phyloP scores from a whole-genome alignment of 176 grass and related monocot species.

The Carex scoparia region DNA sequence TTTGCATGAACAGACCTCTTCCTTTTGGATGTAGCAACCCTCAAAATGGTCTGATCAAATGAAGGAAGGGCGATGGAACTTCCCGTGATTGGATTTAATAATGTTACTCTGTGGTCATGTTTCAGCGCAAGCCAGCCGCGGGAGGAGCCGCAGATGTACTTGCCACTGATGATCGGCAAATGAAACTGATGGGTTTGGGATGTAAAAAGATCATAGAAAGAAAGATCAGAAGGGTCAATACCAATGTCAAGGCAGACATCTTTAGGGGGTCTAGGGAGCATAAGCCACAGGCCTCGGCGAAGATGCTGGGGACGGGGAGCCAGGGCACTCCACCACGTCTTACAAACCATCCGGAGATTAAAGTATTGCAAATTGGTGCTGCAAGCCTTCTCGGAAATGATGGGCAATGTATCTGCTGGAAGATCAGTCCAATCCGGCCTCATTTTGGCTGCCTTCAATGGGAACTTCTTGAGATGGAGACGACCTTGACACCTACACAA shows the following conservation, averaged over 20 bases:
- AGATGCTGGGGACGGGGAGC: background rate
- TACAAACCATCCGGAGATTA: background rate
- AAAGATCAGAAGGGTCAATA: background rate
- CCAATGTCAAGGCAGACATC: background rate
- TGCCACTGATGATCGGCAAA: background rate
- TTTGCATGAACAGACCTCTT: background rate
- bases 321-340: background rate
- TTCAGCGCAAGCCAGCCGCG: background rate
- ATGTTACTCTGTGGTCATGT: background rate
- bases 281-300: background rate
- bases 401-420: background rate
- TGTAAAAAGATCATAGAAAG: conserved; percentile 5
- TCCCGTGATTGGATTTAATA: background rate
- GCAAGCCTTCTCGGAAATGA: conserved; percentile 4
- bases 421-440: background rate
- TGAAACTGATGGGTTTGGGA: background rate
- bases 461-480: background rate
- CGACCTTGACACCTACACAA: background rate
- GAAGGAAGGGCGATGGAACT: background rate
- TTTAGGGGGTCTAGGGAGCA: background rate
- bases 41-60: background rate
- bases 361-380: background rate
- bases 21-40: background rate
- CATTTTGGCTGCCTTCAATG: background rate
- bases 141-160: background rate